phyloP scores from a whole-genome alignment of 2,329 filamentous ascomycete genomes.

The Fusarium sterilihyphosum region DNA sequence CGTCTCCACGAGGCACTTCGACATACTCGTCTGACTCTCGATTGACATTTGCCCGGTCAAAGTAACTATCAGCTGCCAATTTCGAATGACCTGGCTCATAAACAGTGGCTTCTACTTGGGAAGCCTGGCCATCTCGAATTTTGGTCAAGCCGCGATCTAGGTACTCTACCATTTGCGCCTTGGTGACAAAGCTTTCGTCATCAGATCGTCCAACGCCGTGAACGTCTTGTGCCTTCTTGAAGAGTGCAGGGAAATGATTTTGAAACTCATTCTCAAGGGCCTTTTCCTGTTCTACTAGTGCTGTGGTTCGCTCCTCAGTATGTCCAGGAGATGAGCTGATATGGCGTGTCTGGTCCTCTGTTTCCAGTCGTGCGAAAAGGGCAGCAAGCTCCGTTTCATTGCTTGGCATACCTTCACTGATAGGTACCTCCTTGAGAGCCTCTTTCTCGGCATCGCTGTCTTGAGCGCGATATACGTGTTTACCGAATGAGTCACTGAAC shows the following conservation, averaged over 20 bases:
- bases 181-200: conserved; percentile 52
- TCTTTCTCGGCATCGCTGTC: conserved; percentile 54
- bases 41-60: conserved; percentile 39
- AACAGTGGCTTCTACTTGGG: conserved; percentile 23
- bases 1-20: conserved; percentile 45
- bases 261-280: conserved; percentile 62
- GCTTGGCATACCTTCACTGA: conserved; percentile 35
- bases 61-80: conserved; percentile 43
- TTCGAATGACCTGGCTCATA: conserved; percentile 47
- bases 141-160: conserved; percentile 58
- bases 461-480: conserved; percentile 57
- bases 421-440: conserved; percentile 11
- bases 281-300: conserved; percentile 57
- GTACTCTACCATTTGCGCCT: conserved; percentile 59
- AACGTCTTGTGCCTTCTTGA: conserved; percentile 55
- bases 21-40: conserved; percentile 50
- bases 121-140: conserved; percentile 48
- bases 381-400: conserved; percentile 54
- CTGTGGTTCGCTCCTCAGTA: conserved; percentile 53
- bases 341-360: conserved; percentile 53
- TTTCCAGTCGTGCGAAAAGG: conserved; percentile 57
- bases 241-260: conserved; percentile 56
- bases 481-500: conserved; percentile 63
- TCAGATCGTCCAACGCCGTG: conserved; percentile 46
- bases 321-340: conserved; percentile 52